Evolutionary conservation across 73 alveolate species (phyloP).

Genomic region (Paramecium primaurelia): DNA sequence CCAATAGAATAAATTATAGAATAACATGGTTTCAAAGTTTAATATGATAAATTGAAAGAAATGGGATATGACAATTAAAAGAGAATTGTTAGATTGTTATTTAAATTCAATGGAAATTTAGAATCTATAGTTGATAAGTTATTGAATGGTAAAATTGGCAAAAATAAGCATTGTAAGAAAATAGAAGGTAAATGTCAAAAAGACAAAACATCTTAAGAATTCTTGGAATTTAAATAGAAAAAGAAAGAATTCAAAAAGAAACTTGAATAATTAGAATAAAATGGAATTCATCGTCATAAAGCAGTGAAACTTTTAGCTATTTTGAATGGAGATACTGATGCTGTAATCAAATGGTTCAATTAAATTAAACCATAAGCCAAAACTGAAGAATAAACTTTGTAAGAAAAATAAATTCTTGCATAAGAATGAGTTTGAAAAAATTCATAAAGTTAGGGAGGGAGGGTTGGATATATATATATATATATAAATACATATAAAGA

Average conservation of each 20-base stretch:
- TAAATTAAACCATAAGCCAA: background rate
- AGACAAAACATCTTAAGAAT: background rate
- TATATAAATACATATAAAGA: background rate
- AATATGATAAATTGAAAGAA: background rate
- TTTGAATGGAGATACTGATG: background rate
- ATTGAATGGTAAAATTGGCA: background rate
- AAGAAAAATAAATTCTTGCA: background rate
- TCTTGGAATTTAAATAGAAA: background rate
- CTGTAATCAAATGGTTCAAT: background rate
- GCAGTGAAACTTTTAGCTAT: constrained; percentile 32
- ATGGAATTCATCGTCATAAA: background rate
- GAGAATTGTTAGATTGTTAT: background rate
- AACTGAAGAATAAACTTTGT: background rate
- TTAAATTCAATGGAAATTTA: background rate
- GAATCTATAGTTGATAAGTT: background rate
- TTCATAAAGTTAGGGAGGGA: constrained; percentile 34
- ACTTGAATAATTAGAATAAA: background rate
- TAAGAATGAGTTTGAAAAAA: background rate
- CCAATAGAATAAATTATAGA: background rate
- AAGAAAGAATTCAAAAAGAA: background rate
- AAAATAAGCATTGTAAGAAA: background rate
- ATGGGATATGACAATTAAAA: background rate
- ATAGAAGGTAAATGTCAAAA: background rate
- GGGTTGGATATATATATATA: constrained; percentile 27
- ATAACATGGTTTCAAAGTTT: constrained; percentile 12